These are phyloP conservation scores for Rhizopus sp. DNA, from an alignment of 371 early-diverging fungal species.

Conservation along the genomic window DNA sequence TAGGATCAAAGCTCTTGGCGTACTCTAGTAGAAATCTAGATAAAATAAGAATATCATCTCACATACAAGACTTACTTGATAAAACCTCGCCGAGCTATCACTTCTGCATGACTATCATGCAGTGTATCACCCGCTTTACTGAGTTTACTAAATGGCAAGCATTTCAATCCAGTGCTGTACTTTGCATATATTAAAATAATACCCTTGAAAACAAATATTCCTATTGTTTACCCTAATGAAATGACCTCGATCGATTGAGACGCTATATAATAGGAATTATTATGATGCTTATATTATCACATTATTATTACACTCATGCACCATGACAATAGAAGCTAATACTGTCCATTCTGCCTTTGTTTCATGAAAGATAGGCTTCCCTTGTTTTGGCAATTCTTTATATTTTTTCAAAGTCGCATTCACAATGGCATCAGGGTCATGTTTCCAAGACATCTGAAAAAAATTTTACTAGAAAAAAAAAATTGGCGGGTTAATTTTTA, in stretches of 20 bases:
- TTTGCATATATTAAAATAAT: constrained; percentile 30
- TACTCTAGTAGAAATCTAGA: constrained; percentile 35
- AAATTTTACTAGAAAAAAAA: constrained; percentile 11
- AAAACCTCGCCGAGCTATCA: constrained; percentile 79
- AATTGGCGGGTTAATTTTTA: not conserved
- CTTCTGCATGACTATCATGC: constrained; percentile 87
- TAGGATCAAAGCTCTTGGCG: not conserved
- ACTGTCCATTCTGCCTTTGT: constrained; percentile 82
- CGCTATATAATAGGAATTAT: not conserved
- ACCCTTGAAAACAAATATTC: not conserved
- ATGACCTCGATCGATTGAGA: constrained; percentile 48
- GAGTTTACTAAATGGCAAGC: constrained; percentile 67
- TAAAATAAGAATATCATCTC: constrained; percentile 2
- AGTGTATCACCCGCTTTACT: constrained; percentile 63
- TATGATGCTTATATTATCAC: not conserved
- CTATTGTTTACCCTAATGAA: constrained; percentile 62
- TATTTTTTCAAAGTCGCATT: constrained; percentile 34
- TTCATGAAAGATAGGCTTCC: constrained; percentile 62
- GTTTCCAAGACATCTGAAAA: constrained; percentile 21
- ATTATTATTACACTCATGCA: constrained; percentile 20
- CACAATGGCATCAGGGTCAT: constrained; percentile 38
- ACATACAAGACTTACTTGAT: constrained; percentile 52
- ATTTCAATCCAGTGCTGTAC: constrained; percentile 83
- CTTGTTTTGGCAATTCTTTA: constrained; percentile 61
- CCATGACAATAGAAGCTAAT: constrained; percentile 73